These are phyloP conservation scores for Saccharomyces kudriavzevii DNA, from an alignment of 805 yeast genomes.

Conservation along the genomic window DNA sequence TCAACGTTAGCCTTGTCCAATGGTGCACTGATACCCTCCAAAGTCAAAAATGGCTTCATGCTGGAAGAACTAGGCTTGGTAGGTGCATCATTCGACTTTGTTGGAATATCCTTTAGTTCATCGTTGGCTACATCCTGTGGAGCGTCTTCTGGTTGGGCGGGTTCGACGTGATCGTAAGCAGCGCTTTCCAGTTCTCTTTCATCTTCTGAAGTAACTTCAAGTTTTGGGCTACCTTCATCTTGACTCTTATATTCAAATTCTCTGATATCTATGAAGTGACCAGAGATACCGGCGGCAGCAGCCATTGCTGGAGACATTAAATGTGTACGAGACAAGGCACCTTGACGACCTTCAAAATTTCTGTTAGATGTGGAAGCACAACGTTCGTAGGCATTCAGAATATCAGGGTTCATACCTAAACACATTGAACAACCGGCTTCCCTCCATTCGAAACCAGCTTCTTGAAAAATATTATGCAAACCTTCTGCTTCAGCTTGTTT, in stretches of 20 bases:
- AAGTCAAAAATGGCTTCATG: slow-evolving; percentile 65
- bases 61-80: slow-evolving; percentile 40
- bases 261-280: slow-evolving; percentile 87
- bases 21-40: slow-evolving; percentile 88
- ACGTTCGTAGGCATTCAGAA: slow-evolving; percentile 87
- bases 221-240: slow-evolving; percentile 53
- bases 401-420: slow-evolving; percentile 98
- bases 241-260: slow-evolving; percentile 58
- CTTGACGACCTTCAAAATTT: slow-evolving; percentile 98
- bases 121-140: slow-evolving; percentile 43
- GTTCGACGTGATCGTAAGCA: slow-evolving; percentile 60
- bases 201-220: slow-evolving; percentile 36
- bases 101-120: slow-evolving; percentile 57
- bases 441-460: slow-evolving; percentile 97
- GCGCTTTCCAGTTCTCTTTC: slow-evolving; percentile 54
- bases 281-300: slow-evolving; percentile 93
- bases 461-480: slow-evolving; percentile 77
- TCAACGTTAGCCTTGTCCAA: slow-evolving; percentile 91
- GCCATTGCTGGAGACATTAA: slow-evolving; percentile 99
- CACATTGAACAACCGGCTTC: slow-evolving; percentile 99
- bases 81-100: slow-evolving; percentile 31
- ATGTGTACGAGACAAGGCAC: slow-evolving; percentile 92
- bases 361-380: slow-evolving; percentile 98
- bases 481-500: slow-evolving; percentile 93
- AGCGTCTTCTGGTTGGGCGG: slow-evolving; percentile 47